Percentiles rank a stretch among this genome's conserved stretches.
Conservation (phyloP, 2,329 filamentous ascomycete species). For the Paecilomyces formosus region DNA sequence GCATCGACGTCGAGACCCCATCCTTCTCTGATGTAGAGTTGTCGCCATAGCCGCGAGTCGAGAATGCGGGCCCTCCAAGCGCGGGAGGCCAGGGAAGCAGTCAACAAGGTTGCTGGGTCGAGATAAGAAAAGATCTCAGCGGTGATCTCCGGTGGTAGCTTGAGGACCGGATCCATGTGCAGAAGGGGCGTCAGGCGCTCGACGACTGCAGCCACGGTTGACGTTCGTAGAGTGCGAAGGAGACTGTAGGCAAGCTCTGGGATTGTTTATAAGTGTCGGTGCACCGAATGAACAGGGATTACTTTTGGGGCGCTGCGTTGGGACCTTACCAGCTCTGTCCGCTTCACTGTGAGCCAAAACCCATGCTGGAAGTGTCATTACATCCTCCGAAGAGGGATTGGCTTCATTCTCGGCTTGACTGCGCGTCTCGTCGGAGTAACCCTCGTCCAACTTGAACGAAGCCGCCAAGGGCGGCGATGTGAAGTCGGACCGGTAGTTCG, state of each 20-base stretch:
- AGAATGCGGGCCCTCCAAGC: constrained; percentile 74
- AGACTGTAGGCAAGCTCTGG: constrained; percentile 74
- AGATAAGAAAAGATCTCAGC: constrained; percentile 83
- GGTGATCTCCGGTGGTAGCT: constrained; percentile 84
- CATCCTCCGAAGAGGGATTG: constrained; percentile 25
- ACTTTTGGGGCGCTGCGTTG: background rate
- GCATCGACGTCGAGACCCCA: constrained; percentile 67
- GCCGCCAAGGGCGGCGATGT: constrained; percentile 21
- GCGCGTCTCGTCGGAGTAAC: constrained; percentile 70
- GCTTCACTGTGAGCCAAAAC: constrained; percentile 47
- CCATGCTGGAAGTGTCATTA: constrained; percentile 46
- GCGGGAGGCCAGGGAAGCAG: constrained; percentile 69
- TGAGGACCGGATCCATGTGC: constrained; percentile 83
- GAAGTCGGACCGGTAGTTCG: constrained; percentile 19
- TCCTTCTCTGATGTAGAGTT: constrained; percentile 74
- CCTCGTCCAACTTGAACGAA: constrained; percentile 65
- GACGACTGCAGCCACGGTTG: constrained; percentile 71
- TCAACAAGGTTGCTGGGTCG: constrained; percentile 70
- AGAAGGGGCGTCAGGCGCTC: constrained; percentile 72
- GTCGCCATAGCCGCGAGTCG: constrained; percentile 81
- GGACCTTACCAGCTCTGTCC: constrained; percentile 46
- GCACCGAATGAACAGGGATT: background rate
- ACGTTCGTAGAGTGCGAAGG: constrained; percentile 70
- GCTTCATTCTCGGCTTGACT: constrained; percentile 38
- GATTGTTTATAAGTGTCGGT: background rate